Evolutionary conservation across 805 yeast genomes (phyloP).

Genomic region (Pichia rugopelliculosa): DNA sequence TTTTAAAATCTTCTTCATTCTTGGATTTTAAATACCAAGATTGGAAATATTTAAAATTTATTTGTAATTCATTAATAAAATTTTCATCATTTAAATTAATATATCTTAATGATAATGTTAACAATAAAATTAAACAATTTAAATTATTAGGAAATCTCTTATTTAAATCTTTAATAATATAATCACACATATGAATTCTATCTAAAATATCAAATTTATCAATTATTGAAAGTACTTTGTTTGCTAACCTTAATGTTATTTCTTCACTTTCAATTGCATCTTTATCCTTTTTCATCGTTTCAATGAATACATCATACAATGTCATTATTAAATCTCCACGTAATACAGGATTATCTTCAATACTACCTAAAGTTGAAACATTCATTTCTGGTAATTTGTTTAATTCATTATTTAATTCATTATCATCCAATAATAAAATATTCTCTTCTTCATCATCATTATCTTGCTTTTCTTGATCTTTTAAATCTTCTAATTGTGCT

Average conservation of each 20-base stretch:
- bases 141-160: slow-evolving; percentile 32
- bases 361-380: slow-evolving; percentile 73
- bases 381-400: slow-evolving; percentile 77
- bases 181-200: slow-evolving; percentile 57
- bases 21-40: slow-evolving; percentile 41
- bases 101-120: slow-evolving; percentile 62
- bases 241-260: slow-evolving; percentile 20
- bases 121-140: slow-evolving; percentile 41
- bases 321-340: slow-evolving; percentile 67
- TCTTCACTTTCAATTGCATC: slow-evolving; percentile 13
- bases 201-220: slow-evolving; percentile 66
- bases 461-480: slow-evolving; percentile 32
- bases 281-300: slow-evolving; percentile 32
- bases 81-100: slow-evolving; percentile 29
- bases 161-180: slow-evolving; percentile 51
- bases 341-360: slow-evolving; percentile 76
- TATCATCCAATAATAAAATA: slow-evolving; percentile 15
- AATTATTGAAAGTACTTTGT: slow-evolving; percentile 45
- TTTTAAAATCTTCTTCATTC: slow-evolving; percentile 24
- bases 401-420: slow-evolving; percentile 56
- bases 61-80: slow-evolving; percentile 57
- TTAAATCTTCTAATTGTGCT: slow-evolving; percentile 48
- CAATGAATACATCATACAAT: slow-evolving; percentile 60
- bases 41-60: slow-evolving; percentile 61
- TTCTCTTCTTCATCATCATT: slow-evolving; percentile 19